Evolutionary conservation across 306 rosid genomes (phyloP).

Genomic region (Prosopis cineraria): DNA sequence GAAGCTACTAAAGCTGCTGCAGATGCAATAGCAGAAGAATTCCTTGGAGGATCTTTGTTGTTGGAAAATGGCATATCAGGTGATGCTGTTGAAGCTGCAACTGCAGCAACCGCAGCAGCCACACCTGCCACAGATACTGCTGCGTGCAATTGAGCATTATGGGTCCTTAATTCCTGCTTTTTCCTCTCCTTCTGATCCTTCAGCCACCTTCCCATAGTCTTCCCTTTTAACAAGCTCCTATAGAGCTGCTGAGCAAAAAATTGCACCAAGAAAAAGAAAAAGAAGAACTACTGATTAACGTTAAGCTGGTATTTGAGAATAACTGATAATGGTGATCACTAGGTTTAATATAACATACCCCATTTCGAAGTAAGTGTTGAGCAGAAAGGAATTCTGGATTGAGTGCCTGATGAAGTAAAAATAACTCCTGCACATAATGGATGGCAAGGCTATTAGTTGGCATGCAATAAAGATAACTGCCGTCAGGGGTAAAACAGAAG

Average conservation of each 20-base stretch:
- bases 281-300: conserved; percentile 12
- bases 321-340: conserved; percentile 25
- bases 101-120: conserved; percentile 88
- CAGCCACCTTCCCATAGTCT: conserved; percentile 75
- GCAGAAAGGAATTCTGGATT: conserved; percentile 74
- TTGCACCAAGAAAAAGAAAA: conserved; percentile 22
- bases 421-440: conserved; percentile 60
- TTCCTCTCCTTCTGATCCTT: conserved; percentile 96
- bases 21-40: conserved; percentile 76
- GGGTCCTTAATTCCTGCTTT: conserved; percentile 88
- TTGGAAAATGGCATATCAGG: conserved; percentile 48
- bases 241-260: conserved; percentile 62
- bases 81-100: conserved; percentile 66
- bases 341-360: conserved; percentile 54
- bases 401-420: conserved; percentile 83
- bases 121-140: conserved; percentile 95
- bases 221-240: conserved; percentile 75
- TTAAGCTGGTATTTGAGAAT: conserved; percentile 15
- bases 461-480: background rate
- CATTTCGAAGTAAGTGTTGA: conserved; percentile 77
- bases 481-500: background rate
- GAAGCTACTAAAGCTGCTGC: conserved; percentile 97
- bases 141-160: conserved; percentile 89
- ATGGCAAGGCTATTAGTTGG: conserved; percentile 23
- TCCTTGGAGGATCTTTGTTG: conserved; percentile 48